These are phyloP conservation scores for Podospora tetraspora DNA, from an alignment of 495 filamentous ascomycete genomes.

Conservation along the genomic window DNA sequence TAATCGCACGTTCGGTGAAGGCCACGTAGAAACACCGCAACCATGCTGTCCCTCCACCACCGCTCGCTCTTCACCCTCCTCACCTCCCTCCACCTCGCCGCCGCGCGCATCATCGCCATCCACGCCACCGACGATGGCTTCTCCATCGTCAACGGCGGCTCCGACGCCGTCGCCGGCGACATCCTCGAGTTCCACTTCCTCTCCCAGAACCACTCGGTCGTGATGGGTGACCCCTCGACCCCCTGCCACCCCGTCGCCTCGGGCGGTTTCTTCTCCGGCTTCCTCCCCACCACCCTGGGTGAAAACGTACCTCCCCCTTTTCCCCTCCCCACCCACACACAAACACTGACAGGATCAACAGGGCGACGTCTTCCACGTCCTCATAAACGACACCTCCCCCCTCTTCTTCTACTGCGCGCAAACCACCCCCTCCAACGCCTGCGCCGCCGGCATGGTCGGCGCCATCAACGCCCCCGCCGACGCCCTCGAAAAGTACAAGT, in stretches of 20 bases:
- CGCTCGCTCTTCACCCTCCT: slow-evolving; percentile 38
- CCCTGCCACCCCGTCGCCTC: slow-evolving; percentile 37
- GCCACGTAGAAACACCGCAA: background rate
- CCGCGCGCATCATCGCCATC: slow-evolving; percentile 13
- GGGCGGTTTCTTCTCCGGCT: slow-evolving; percentile 40
- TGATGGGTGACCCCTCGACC: slow-evolving; percentile 32
- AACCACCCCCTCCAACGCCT: slow-evolving; percentile 9
- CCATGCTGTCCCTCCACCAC: background rate
- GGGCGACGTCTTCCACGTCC: slow-evolving; percentile 37
- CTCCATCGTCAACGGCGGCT: slow-evolving; percentile 6
- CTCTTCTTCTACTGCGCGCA: slow-evolving; percentile 49
- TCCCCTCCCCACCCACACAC: background rate
- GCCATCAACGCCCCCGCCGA: slow-evolving; percentile 28
- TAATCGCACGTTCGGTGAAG: background rate
- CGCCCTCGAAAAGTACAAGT: background rate
- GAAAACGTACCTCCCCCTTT: slow-evolving; percentile 14
- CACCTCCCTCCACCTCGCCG: background rate
- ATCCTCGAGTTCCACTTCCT: slow-evolving; percentile 46
- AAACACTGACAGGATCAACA: background rate
- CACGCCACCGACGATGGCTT: slow-evolving; percentile 11
- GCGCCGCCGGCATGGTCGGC: slow-evolving; percentile 44
- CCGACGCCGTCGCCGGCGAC: slow-evolving; percentile 36
- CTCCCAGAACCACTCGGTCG: slow-evolving; percentile 41
- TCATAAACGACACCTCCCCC: slow-evolving; percentile 45
- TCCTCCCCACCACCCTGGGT: slow-evolving; percentile 22